These are phyloP conservation scores for Lasiodiplodia hormozganensis DNA, from an alignment of 2,329 filamentous ascomycete genomes.

Conservation along the genomic window DNA sequence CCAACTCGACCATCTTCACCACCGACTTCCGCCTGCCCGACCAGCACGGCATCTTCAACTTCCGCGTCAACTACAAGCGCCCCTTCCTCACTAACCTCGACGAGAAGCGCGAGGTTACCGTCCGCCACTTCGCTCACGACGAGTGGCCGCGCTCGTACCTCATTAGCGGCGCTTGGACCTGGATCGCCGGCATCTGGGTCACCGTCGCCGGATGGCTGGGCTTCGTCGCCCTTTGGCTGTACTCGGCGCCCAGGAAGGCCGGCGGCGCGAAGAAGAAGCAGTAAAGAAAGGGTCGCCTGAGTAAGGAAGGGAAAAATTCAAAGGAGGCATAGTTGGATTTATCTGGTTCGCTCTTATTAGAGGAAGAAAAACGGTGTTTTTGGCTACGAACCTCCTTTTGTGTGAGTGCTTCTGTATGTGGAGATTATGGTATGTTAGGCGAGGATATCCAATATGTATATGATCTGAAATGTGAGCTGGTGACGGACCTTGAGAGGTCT, in stretches of 20 bases:
- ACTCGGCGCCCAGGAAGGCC: slow-evolving; percentile 65
- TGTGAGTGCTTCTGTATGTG: background rate
- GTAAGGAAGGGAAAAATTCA: background rate
- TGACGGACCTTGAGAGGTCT: background rate
- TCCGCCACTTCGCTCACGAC: slow-evolving; percentile 95
- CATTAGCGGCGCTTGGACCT: slow-evolving; percentile 92
- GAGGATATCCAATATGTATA: slow-evolving; percentile 15
- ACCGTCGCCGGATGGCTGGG: slow-evolving; percentile 84
- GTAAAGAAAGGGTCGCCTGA: background rate
- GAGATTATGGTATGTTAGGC: background rate
- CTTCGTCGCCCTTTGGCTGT: slow-evolving; percentile 91
- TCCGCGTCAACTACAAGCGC: slow-evolving; percentile 95
- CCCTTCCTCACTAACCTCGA: slow-evolving; percentile 89
- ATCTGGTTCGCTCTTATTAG: background rate
- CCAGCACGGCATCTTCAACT: slow-evolving; percentile 99
- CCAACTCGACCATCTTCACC: slow-evolving; percentile 75
- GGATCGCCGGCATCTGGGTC: slow-evolving; percentile 85
- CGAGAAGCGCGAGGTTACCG: slow-evolving; percentile 93
- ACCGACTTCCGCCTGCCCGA: slow-evolving; percentile 84
- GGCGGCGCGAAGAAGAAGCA: slow-evolving; percentile 52
- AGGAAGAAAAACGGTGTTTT: slow-evolving; percentile 6
- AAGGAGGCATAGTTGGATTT: slow-evolving; percentile 9
- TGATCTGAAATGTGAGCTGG: background rate
- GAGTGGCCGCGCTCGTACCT: slow-evolving; percentile 92
- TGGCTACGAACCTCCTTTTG: background rate